These are phyloP conservation scores for Penicillium soppii DNA, from an alignment of 495 filamentous ascomycete species.

Conservation along the genomic window DNA sequence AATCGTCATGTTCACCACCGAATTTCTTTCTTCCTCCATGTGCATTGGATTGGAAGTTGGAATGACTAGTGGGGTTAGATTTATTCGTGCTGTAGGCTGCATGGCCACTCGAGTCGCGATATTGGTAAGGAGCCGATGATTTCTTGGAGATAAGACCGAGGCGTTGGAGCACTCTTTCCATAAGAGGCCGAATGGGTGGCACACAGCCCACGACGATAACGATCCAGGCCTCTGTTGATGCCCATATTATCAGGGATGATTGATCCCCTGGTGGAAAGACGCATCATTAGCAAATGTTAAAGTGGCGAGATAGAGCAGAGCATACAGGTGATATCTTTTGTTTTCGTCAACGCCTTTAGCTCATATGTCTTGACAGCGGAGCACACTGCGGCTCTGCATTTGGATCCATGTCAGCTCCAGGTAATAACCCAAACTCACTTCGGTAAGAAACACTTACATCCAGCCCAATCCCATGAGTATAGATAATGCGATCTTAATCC, in stretches of 20 bases:
- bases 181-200: constrained; percentile 24
- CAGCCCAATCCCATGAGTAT: constrained; percentile 40
- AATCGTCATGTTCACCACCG: not conserved
- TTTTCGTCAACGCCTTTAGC: constrained; percentile 17
- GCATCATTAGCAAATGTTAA: not conserved
- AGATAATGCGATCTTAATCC: constrained; percentile 30
- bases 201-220: constrained; percentile 28
- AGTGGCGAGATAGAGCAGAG: not conserved
- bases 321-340: constrained; percentile 20
- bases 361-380: constrained; percentile 25
- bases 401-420: not conserved
- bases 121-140: not conserved
- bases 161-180: constrained; percentile 13
- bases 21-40: not conserved
- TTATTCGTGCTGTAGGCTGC: constrained; percentile 5
- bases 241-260: constrained; percentile 27
- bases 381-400: constrained; percentile 19
- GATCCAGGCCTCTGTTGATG: constrained; percentile 27
- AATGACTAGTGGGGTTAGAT: not conserved
- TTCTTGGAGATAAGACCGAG: constrained; percentile 15
- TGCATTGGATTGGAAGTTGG: not conserved
- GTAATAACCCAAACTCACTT: not conserved
- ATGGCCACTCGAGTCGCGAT: not conserved
- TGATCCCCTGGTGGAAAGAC: constrained; percentile 10
- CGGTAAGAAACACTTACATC: constrained; percentile 26